Base-by-base conservation (phyloP, 768 basidiomycete species). In the Leccinum variicolor region DNA sequence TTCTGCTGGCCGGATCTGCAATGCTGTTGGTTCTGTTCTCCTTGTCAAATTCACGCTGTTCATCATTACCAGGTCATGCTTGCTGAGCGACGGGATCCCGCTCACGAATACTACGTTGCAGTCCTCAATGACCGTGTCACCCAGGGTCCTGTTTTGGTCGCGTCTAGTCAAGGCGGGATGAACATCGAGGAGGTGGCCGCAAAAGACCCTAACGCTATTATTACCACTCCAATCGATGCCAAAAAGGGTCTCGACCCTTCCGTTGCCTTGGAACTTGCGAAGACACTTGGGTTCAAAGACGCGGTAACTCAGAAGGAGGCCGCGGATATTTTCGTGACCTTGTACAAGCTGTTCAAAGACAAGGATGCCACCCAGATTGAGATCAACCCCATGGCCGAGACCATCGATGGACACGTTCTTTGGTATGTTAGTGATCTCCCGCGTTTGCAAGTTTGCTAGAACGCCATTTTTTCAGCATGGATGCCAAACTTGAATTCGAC, bases 351-450 rank as follows among this genome's bases (percentile, higher is more conserved):
- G 69, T 98, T 97, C 84, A 97, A 94, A 76, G 95, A 98, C 57
- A 98, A 95, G 79, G 97, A 99, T 70, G 94, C 97, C 1, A 98
- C 96, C 14, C 97, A 98, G 75, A 97, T 99, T 66, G 97, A 99
- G 77, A 99, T 99, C 73, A 99, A 99, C 77, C 97, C 97, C 19
- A 80, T 99, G 81, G 92, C 94, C 2, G 87, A 98, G 75, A 89
- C 95, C 28, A 81, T 78, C 14, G 94, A 98, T 66, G 97, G 97
- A 8, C 82, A 82, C 59, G 95, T 99, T 52, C 86, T 98, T 51
- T 98, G 96, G 94, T 93, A 65, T 62, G 84, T 43, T 36, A n/a
- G n/a, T n/a, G 3, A 55, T 61, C 13, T 15, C 51, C 34, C 33
- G 8, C 46, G 52, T 19, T 21, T 31, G 28, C 28, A 9, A 13